A percentile compares a stretch with the other conserved stretches of the same genome.
Evolutionary conservation across 2,329 filamentous ascomycete genomes (phyloP).

Genomic region (Didymella arachidicola): DNA sequence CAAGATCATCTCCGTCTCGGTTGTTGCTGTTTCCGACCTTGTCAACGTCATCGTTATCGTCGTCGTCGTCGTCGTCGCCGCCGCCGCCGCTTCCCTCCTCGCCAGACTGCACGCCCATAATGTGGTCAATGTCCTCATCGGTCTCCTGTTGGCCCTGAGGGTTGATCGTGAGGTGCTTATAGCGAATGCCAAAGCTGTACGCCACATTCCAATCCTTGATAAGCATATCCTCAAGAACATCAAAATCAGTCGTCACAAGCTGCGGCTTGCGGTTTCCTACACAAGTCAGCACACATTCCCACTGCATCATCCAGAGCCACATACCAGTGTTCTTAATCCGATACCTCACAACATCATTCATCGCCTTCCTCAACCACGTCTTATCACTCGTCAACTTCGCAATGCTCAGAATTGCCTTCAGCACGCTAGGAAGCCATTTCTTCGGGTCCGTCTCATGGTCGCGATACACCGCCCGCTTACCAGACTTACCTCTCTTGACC

Average conservation of each 20-base stretch:
- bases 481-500: conserved; percentile 28
- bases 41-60: too few species aligned
- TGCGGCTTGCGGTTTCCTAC: conserved; percentile 43
- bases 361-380: conserved; percentile 33
- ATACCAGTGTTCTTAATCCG: conserved; percentile 40
- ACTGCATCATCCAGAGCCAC: not conserved
- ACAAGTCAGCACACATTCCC: not conserved
- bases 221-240: conserved; percentile 46
- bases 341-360: conserved; percentile 40
- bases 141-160: conserved; percentile 26
- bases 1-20: conserved; percentile 13
- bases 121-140: conserved; percentile 36
- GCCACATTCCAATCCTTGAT: conserved; percentile 34
- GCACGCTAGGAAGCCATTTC: conserved; percentile 40
- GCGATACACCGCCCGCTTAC: conserved; percentile 31
- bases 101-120: conserved; percentile 23
- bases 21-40: not conserved
- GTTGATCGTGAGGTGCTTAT: conserved; percentile 42
- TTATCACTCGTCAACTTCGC: conserved; percentile 36
- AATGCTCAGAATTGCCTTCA: conserved; percentile 39
- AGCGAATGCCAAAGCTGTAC: conserved; percentile 38
- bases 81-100: conserved; percentile 15
- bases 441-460: conserved; percentile 38
- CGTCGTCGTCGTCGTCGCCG: conserved; percentile 14
- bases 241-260: conserved; percentile 44